Evolutionary conservation across 1,284 basidiomycete genomes (phyloP).

Genomic region (Ceratorhiza oryzae-sativae): DNA sequence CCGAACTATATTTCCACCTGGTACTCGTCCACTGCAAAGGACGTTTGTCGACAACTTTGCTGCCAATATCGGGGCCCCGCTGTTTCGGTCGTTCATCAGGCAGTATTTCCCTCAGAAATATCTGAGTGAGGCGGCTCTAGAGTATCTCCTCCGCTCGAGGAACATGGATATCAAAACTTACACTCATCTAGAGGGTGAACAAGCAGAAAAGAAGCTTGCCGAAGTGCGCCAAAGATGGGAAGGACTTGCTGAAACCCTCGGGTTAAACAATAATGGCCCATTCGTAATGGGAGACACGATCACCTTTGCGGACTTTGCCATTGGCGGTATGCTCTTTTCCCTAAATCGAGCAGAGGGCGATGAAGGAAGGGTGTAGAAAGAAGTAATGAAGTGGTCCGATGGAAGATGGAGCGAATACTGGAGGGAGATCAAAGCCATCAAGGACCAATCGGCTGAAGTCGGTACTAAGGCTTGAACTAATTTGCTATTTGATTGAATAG

Average conservation of each 20-base stretch:
- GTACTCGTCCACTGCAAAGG: constrained; percentile 36
- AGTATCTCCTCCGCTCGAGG: neutral
- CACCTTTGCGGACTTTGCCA: constrained; percentile 17
- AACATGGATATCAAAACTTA: neutral
- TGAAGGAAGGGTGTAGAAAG: constrained; percentile 2
- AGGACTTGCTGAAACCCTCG: neutral
- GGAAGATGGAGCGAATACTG: constrained; percentile 12
- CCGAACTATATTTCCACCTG: constrained; percentile 22
- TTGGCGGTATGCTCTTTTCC: constrained; percentile 1
- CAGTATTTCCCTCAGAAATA: neutral
- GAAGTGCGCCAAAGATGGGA: neutral
- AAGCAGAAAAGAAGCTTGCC: neutral
- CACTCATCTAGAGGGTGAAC: neutral
- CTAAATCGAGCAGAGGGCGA: neutral
- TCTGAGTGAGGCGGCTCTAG: neutral
- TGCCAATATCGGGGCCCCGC: neutral
- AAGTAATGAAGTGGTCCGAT: neutral
- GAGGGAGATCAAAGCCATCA: neutral
- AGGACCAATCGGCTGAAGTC: constrained; percentile 4
- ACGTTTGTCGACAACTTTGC: constrained; percentile 12
- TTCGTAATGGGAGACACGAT: constrained; percentile 12
- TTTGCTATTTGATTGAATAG: no score
- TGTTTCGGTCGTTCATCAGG: neutral
- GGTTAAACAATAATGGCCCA: neutral
- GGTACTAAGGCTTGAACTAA: no score